phyloP scores from a whole-genome alignment of 2,329 filamentous ascomycete genomes.

The Aspergillus tanneri region DNA sequence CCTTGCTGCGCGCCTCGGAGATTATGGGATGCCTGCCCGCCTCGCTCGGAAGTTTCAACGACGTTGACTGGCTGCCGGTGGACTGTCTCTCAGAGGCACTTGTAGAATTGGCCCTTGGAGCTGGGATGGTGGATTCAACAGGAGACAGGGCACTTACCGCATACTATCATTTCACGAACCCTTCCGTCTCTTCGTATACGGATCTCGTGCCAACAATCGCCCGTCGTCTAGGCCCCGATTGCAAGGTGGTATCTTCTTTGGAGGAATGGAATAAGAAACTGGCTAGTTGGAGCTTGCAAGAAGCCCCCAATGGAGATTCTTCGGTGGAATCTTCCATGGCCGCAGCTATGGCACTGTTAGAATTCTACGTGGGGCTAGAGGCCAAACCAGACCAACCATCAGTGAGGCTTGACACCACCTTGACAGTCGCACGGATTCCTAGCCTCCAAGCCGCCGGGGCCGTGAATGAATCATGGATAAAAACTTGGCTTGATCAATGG shows the following conservation, averaged over 20 bases:
- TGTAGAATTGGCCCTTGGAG: not conserved
- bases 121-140: too few relatives aligned
- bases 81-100: constrained; percentile 4
- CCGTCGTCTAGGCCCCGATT: not conserved
- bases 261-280: not conserved
- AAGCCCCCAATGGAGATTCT: not conserved
- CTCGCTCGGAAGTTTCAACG: not conserved
- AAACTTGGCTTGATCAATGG: not conserved
- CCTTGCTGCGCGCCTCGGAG: not conserved
- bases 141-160: not conserved
- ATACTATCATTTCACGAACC: not conserved
- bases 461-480: not conserved
- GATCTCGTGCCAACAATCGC: not conserved
- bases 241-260: not conserved
- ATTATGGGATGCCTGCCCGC: constrained; percentile 3
- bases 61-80: constrained; percentile 13
- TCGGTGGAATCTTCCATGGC: not conserved
- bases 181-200: not conserved
- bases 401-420: not conserved
- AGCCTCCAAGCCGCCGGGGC: not conserved
- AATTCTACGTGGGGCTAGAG: not conserved
- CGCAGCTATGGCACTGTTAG: not conserved
- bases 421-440: not conserved
- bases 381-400: not conserved
- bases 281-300: too few relatives aligned